These are phyloP conservation scores for Solanum piurae DNA, from an alignment of 257 asterid genomes.

Conservation along the genomic window DNA sequence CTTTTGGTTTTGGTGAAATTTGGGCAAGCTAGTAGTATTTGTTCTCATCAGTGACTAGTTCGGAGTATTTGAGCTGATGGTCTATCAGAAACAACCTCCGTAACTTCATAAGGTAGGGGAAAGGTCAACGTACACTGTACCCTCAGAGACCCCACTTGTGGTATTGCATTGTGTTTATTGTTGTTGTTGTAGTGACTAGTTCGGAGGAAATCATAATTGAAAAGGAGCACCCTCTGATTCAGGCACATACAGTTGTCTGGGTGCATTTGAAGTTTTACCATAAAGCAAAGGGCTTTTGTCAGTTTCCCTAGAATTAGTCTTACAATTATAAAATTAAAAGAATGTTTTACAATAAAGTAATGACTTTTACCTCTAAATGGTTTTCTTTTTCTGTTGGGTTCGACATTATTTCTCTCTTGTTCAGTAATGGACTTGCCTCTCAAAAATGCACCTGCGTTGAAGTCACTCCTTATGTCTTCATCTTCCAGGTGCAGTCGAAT, in stretches of 20 bases:
- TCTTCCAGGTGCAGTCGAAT: neutral
- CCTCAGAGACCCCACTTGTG: neutral
- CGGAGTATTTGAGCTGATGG: neutral
- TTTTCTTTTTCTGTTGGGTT: neutral
- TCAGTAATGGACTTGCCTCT: neutral
- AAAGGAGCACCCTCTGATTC: neutral
- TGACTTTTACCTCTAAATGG: neutral
- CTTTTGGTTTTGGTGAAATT: neutral
- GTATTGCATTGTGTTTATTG: neutral
- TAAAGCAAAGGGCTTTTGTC: neutral
- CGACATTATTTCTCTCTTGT: neutral
- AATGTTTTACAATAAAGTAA: neutral
- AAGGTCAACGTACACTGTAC: neutral
- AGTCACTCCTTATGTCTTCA: neutral
- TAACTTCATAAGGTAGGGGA: neutral
- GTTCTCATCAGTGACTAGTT: neutral
- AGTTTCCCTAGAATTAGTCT: neutral
- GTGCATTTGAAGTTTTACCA: neutral
- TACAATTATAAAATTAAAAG: neutral
- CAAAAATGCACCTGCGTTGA: neutral
- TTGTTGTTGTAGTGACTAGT: neutral
- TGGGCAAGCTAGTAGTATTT: neutral
- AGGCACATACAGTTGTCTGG: neutral
- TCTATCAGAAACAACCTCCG: accelerated
- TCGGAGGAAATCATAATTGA: neutral